Percentiles rank a stretch among this genome's conserved stretches.
Conservation (phyloP, 257 asterid genomes). For the Echites panduratus region DNA sequence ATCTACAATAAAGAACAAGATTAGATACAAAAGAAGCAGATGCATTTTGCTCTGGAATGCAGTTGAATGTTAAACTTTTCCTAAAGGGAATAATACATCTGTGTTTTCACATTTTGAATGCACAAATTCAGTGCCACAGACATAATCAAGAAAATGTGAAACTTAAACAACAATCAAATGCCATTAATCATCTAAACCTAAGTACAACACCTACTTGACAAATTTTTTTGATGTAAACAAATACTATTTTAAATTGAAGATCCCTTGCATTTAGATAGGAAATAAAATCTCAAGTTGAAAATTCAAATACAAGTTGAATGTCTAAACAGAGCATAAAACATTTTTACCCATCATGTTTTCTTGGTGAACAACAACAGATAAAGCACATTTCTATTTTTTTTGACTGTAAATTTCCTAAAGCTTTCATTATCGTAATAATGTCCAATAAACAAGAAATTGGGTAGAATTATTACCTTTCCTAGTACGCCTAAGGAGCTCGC, state of each 20-base stretch:
- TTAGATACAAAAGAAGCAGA: constrained; percentile 1
- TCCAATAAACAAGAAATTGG: too few relatives aligned
- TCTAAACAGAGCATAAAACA: too few relatives aligned
- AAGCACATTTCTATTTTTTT: too few relatives aligned
- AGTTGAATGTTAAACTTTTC: constrained; percentile 1
- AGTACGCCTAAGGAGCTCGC: too few relatives aligned
- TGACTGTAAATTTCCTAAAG: too few relatives aligned
- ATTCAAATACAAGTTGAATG: background rate
- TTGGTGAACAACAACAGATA: too few relatives aligned
- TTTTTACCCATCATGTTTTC: too few relatives aligned
- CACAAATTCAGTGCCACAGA: background rate
- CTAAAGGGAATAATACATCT: too few relatives aligned
- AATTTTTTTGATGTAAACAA: constrained; percentile 69
- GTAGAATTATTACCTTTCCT: too few relatives aligned
- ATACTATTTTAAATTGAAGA: constrained; percentile 94
- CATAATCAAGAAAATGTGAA: constrained; percentile 1
- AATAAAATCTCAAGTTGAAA: background rate
- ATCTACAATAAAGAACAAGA: too few relatives aligned
- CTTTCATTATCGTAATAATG: too few relatives aligned
- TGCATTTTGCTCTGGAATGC: background rate
- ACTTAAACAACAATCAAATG: too few relatives aligned
- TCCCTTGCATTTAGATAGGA: constrained; percentile 55
- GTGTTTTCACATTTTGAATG: background rate
- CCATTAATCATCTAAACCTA: constrained; percentile 27
- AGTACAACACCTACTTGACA: constrained; percentile 60